Conservation (phyloP, 2,329 filamentous ascomycete species). For the Chrysoporthe cubensis region DNA sequence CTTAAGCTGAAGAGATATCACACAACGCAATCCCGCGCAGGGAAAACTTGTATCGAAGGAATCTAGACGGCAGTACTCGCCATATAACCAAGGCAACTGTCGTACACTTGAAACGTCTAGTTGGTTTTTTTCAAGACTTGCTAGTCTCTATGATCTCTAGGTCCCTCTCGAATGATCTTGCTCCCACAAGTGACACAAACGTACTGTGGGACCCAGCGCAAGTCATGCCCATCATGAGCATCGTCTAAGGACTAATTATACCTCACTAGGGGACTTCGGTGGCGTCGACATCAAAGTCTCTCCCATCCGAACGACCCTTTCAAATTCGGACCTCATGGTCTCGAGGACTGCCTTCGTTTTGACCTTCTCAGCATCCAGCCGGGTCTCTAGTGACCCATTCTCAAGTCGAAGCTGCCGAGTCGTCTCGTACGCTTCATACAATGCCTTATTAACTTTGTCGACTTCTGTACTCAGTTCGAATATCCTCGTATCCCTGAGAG, state of each 20-base stretch:
- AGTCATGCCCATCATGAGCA: too few species aligned
- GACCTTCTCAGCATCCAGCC: slow-evolving; percentile 43
- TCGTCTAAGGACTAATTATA: not conserved
- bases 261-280: not conserved
- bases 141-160: too few species aligned
- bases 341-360: slow-evolving; percentile 51
- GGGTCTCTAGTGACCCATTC: slow-evolving; percentile 44
- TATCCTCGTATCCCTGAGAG: slow-evolving; percentile 55
- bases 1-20: too few species aligned
- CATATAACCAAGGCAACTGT: too few species aligned
- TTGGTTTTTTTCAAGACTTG: too few species aligned
- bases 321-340: slow-evolving; percentile 56
- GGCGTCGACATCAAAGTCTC: slow-evolving; percentile 46
- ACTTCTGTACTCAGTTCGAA: slow-evolving; percentile 53
- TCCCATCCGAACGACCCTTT: slow-evolving; percentile 51
- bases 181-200: too few species aligned
- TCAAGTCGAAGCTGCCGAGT: slow-evolving; percentile 52
- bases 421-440: slow-evolving; percentile 52
- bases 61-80: too few species aligned
- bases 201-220: too few species aligned
- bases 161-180: too few species aligned
- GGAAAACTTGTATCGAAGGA: too few species aligned
- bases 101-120: too few species aligned
- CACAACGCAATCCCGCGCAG: too few species aligned
- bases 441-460: slow-evolving; percentile 48